Percentiles rank a stretch among this genome's conserved stretches.
These are phyloP conservation scores for Berberis vulgaris DNA, from an alignment of 164 flowering plant species.

Conservation along the genomic window DNA sequence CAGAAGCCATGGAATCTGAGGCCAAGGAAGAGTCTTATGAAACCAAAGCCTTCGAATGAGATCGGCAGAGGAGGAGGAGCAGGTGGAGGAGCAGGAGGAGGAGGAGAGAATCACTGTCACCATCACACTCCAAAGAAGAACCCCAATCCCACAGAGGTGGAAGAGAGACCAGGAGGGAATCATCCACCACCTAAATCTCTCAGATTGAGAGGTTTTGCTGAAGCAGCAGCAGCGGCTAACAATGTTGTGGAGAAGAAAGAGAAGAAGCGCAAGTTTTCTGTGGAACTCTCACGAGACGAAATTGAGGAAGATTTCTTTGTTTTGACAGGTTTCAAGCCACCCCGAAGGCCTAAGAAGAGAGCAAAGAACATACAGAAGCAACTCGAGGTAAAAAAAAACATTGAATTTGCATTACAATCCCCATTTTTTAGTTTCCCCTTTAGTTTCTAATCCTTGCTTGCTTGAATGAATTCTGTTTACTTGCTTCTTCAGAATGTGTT, in stretches of 20 bases:
- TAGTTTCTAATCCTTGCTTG: too few relatives aligned
- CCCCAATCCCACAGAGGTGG: neutral
- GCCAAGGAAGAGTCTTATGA: constrained; percentile 53
- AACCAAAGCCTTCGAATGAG: constrained; percentile 22
- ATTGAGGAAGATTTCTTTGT: constrained; percentile 65
- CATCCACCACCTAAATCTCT: constrained; percentile 12
- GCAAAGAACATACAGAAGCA: constrained; percentile 39
- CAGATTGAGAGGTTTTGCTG: constrained; percentile 14
- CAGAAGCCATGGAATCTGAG: constrained; percentile 69
- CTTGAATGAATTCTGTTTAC: too few relatives aligned
- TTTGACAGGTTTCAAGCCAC: constrained; percentile 45
- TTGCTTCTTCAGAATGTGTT: too few relatives aligned
- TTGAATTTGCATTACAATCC: too few relatives aligned
- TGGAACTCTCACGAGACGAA: constrained; percentile 45
- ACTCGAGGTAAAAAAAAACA: constrained; percentile 45
- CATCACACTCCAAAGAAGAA: neutral
- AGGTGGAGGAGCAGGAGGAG: constrained; percentile 15
- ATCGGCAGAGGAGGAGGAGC: neutral
- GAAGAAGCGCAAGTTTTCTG: constrained; percentile 32
- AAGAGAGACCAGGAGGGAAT: neutral
- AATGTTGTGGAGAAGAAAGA: neutral
- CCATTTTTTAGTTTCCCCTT: too few relatives aligned
- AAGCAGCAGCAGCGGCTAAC: constrained; percentile 12
- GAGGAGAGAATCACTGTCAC: constrained; percentile 28
- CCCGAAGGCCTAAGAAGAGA: constrained; percentile 72